Evolutionary conservation across 257 asterid genomes (phyloP).

Genomic region (Penstemon barbatus): DNA sequence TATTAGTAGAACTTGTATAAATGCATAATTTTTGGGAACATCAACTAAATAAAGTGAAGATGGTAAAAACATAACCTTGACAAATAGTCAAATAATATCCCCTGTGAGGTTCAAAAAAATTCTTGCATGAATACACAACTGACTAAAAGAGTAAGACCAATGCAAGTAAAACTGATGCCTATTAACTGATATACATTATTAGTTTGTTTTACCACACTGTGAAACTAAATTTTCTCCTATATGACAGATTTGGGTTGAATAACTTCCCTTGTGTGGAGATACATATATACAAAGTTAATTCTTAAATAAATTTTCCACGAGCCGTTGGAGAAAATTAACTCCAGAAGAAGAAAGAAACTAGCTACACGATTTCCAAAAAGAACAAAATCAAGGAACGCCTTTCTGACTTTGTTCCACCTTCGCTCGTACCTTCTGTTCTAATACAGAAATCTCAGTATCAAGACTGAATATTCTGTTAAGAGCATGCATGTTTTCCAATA

Average conservation of each 20-base stretch:
- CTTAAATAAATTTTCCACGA: slow-evolving; percentile 11
- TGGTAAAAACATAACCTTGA: too few species aligned
- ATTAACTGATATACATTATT: background rate
- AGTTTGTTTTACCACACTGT: background rate
- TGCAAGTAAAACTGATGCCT: background rate
- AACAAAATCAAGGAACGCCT: slow-evolving; percentile 35
- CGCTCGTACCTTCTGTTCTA: slow-evolving; percentile 74
- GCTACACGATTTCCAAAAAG: background rate
- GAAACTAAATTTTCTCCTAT: background rate
- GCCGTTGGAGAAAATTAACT: slow-evolving; percentile 29
- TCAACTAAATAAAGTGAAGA: too few species aligned
- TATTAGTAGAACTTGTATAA: too few species aligned
- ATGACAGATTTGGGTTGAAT: background rate
- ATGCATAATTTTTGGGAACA: too few species aligned
- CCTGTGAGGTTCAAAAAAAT: too few species aligned
- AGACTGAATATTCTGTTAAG: slow-evolving; percentile 77
- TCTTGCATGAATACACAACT: background rate
- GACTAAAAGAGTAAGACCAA: background rate
- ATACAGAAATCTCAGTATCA: slow-evolving; percentile 56
- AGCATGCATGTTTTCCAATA: slow-evolving; percentile 77
- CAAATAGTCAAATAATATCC: too few species aligned
- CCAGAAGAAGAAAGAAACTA: slow-evolving; percentile 22
- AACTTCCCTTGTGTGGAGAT: slow-evolving; percentile 6
- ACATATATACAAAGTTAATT: slow-evolving; percentile 34
- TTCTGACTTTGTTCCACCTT: slow-evolving; percentile 55